Base-by-base conservation (phyloP, 2,329 filamentous ascomycete species). In the Calonectria henricotiae region DNA sequence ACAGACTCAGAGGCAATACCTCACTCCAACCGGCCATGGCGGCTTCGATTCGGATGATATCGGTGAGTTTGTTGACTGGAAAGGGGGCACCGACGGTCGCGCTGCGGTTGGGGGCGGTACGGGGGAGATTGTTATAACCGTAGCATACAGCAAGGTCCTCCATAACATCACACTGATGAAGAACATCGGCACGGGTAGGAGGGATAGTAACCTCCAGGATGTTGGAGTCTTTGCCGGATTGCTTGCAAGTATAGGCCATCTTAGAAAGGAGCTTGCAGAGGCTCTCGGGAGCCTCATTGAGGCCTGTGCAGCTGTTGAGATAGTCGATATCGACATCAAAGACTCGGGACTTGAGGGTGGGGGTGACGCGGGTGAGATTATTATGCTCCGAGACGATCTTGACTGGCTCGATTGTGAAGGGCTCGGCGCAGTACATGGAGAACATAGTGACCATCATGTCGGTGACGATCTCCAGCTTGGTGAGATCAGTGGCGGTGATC, bases 371-470 rank as follows among this genome's bases (percentile, higher is more conserved):
- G 32, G 92, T 94, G 80, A 96, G 89, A 77, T 89, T 87, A 83
- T 98, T 98, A 87, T 98, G 96, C 61, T 94, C 90, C 11, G 96
- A 98, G 70, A 96, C 89, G 78, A 99, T 94, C 82, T 96, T 92
- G 78, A 99, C 91, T 5, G 96, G 95, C 84, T 99, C 96, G 76
- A 99, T 91, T 62, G 95, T 96, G 89, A 96, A 98, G 30, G 91
- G 90, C 80, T 98, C 94, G 23, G 89, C 88, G 79, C 94, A 95
- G 85, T 98, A 98, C 80, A 92, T 89, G 54, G 94, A 97, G 88
- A 99, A 99, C 96, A 99, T 99, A 79, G 96, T 91, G 47, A 98
- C 94, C 82, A 99, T 92, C 80, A 98, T 98, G 82, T 97, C 95
- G 84, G 93, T 94, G 71, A 98, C 96, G 74, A 99, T 94, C 77